These are phyloP conservation scores for Crithidia acanthocephali DNA, from an alignment of 208 protist genomes.

Conservation along the genomic window DNA sequence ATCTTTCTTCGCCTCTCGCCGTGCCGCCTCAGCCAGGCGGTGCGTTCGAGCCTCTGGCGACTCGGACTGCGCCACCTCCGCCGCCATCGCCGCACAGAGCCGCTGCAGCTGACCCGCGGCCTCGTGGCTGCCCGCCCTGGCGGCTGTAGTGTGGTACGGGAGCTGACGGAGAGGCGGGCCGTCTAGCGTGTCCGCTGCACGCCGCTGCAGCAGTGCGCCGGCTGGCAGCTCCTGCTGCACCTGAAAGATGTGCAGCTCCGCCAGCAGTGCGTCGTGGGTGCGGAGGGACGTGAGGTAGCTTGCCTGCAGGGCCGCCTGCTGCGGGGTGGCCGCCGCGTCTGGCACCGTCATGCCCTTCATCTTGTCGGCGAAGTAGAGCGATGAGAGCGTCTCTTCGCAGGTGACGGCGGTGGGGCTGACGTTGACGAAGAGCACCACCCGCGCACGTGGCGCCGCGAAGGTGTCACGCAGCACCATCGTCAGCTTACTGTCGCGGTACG, in stretches of 20 bases:
- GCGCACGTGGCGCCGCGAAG: slow-evolving; percentile 62
- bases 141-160: slow-evolving; percentile 6
- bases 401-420: slow-evolving; percentile 70
- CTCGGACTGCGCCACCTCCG: neutral
- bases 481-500: slow-evolving; percentile 87
- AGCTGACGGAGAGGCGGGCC: slow-evolving; percentile 19
- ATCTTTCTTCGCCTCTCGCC: neutral
- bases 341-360: slow-evolving; percentile 61
- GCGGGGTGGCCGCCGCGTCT: slow-evolving; percentile 3
- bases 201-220: slow-evolving; percentile 18
- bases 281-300: slow-evolving; percentile 44
- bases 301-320: slow-evolving; percentile 25
- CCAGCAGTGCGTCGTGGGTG: slow-evolving; percentile 46
- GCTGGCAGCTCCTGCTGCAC: slow-evolving; percentile 28
- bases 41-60: slow-evolving; percentile 10
- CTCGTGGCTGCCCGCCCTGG: neutral
- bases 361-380: slow-evolving; percentile 87
- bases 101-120: slow-evolving; percentile 26
- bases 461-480: slow-evolving; percentile 83
- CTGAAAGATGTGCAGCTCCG: slow-evolving; percentile 57
- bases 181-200: neutral
- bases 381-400: slow-evolving; percentile 76
- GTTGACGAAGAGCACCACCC: slow-evolving; percentile 80
- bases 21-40: slow-evolving; percentile 16
- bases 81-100: slow-evolving; percentile 41